A percentile compares a stretch with the other conserved stretches of the same genome.
Conservation (phyloP, 345 rosid species). For the Syzygium oleosum region DNA sequence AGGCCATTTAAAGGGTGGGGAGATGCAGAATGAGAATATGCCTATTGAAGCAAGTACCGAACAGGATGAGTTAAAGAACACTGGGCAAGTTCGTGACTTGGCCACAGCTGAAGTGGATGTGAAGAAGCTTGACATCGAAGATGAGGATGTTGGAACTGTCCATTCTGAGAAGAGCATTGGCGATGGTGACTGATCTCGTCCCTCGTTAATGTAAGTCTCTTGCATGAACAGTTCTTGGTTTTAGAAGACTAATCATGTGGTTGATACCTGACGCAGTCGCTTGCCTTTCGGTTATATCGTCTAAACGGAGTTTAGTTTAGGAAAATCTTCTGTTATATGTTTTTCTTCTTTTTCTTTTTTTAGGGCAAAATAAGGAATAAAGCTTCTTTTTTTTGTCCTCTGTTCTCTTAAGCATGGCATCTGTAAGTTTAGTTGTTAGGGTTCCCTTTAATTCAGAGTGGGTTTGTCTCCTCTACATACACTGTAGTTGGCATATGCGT, state of each 20-base stretch:
- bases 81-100: constrained; percentile 1
- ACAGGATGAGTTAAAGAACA: background rate
- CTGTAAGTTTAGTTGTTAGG: background rate
- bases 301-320: background rate
- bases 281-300: background rate
- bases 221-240: background rate
- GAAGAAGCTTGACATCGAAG: background rate
- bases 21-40: background rate
- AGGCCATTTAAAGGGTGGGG: background rate
- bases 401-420: background rate
- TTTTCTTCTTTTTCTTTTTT: background rate
- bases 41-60: background rate
- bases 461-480: background rate
- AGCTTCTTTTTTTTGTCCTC: background rate
- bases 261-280: background rate
- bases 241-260: background rate
- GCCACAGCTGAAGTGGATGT: background rate
- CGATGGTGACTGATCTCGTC: constrained; percentile 1
- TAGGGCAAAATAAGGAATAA: background rate
- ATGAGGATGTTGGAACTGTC: background rate
- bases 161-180: background rate
- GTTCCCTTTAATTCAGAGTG: background rate
- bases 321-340: background rate
- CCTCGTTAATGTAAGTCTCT: constrained; percentile 8
- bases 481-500: background rate